phyloP scores from a whole-genome alignment of 768 basidiomycete species.

The Mycena sanguinolenta region DNA sequence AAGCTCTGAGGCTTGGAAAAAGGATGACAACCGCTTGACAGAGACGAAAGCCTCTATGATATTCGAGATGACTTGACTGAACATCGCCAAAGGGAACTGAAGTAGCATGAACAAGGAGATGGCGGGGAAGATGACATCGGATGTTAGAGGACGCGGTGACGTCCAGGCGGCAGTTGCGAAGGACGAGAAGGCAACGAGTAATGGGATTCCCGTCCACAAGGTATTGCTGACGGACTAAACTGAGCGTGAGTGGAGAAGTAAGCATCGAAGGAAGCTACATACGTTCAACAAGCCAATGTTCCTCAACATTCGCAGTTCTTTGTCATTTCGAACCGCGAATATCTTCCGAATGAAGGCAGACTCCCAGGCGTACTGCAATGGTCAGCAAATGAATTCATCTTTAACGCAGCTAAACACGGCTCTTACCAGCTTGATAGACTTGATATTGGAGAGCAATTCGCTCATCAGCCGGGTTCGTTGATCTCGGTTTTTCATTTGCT shows the following conservation, averaged over 20 bases:
- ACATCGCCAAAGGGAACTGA: conserved; percentile 89
- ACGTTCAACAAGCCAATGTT: conserved; percentile 86
- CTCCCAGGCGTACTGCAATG: conserved; percentile 86
- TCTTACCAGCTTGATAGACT: conserved; percentile 75
- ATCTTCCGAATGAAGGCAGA: conserved; percentile 87
- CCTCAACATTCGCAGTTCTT: conserved; percentile 84
- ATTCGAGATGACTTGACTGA: conserved; percentile 80
- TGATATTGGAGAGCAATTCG: conserved; percentile 92
- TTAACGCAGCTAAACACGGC: not conserved
- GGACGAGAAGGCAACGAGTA: conserved; percentile 86
- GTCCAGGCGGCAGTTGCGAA: conserved; percentile 79
- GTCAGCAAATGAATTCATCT: not conserved
- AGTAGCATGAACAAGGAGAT: conserved; percentile 92
- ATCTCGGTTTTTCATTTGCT: conserved; percentile 96
- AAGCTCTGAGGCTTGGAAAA: conserved; percentile 84
- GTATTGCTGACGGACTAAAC: conserved; percentile 68
- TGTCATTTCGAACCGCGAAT: conserved; percentile 82
- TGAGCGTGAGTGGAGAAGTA: not conserved
- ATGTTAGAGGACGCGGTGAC: conserved; percentile 79
- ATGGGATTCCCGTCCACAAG: conserved; percentile 78
- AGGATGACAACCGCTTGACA: conserved; percentile 80
- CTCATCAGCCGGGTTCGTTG: conserved; percentile 89
- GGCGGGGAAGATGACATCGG: conserved; percentile 95
- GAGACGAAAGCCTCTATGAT: conserved; percentile 91
- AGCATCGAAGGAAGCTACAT: conserved; percentile 42